Evolutionary conservation across 1,284 basidiomycete species (phyloP).

Genomic region (Waitea zeae): DNA sequence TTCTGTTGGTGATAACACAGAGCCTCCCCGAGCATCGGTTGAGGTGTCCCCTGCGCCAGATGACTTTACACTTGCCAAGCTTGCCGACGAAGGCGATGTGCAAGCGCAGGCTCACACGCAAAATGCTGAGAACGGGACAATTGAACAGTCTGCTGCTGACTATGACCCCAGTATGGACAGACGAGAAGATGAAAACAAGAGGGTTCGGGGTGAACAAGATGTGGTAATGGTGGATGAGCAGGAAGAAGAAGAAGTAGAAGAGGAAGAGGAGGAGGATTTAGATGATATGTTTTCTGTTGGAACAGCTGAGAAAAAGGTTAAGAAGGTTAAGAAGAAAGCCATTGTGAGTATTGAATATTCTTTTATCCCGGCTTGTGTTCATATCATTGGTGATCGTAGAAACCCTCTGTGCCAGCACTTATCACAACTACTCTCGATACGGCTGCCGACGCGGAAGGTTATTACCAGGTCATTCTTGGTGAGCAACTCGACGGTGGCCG

Average conservation of each 20-base stretch:
- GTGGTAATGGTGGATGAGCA: conserved; percentile 43
- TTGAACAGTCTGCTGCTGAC: conserved; percentile 75
- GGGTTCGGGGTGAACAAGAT: conserved; percentile 23
- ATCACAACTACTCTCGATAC: conserved; percentile 57
- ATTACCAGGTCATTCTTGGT: conserved; percentile 88
- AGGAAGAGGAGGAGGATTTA: conserved; percentile 60
- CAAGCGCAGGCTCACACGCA: conserved; percentile 22
- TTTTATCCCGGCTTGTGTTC: conserved; percentile 3
- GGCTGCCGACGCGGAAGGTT: conserved; percentile 83
- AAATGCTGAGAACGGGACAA: conserved; percentile 29
- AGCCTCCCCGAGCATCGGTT: no score
- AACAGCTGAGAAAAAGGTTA: conserved; percentile 36
- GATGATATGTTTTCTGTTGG: conserved; percentile 82
- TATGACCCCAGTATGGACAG: conserved; percentile 83
- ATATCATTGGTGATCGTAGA: conserved; percentile 17
- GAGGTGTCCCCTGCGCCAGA: conserved; percentile 36
- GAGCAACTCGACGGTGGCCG: conserved; percentile 86
- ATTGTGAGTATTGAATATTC: no score
- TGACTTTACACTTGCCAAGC: conserved; percentile 44
- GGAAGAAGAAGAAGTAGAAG: conserved; percentile 37
- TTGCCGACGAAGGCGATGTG: conserved; percentile 28
- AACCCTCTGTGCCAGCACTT: conserved; percentile 37
- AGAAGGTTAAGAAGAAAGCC: conserved; percentile 36
- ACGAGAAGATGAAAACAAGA: conserved; percentile 62
- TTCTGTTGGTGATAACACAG: no score